These are phyloP conservation scores for Rhizopus sp. DNA, from an alignment of 371 early-diverging fungal species.

Conservation along the genomic window DNA sequence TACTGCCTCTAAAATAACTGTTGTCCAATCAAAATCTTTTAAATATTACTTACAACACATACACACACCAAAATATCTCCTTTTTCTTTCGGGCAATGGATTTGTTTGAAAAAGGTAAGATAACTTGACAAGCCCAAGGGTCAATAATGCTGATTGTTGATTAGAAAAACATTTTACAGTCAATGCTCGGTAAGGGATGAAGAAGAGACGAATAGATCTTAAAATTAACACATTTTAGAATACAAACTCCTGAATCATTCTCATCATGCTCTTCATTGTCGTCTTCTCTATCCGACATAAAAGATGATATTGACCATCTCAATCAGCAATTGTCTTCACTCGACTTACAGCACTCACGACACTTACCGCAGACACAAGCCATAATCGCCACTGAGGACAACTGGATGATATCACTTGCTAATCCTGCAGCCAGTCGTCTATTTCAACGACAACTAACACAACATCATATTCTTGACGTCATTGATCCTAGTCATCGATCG, in stretches of 20 bases:
- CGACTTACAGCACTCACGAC: conserved; percentile 29
- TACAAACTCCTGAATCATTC: background rate
- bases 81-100: conserved; percentile 10
- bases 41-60: background rate
- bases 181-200: background rate
- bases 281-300: background rate
- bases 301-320: background rate
- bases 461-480: conserved; percentile 51
- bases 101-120: conserved; percentile 11
- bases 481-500: conserved; percentile 53
- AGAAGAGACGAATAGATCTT: background rate
- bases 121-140: background rate
- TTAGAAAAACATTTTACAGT: background rate
- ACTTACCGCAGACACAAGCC: conserved; percentile 65
- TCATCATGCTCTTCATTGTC: background rate
- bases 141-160: background rate
- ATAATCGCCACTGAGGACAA: conserved; percentile 63
- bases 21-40: background rate
- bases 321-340: background rate
- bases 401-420: conserved; percentile 60
- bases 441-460: conserved; percentile 36
- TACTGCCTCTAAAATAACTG: background rate
- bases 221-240: background rate
- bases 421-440: conserved; percentile 50
- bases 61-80: background rate